Conservation (phyloP, 108 stramenopile genomes). For the Poteriospumella lacustris region DNA sequence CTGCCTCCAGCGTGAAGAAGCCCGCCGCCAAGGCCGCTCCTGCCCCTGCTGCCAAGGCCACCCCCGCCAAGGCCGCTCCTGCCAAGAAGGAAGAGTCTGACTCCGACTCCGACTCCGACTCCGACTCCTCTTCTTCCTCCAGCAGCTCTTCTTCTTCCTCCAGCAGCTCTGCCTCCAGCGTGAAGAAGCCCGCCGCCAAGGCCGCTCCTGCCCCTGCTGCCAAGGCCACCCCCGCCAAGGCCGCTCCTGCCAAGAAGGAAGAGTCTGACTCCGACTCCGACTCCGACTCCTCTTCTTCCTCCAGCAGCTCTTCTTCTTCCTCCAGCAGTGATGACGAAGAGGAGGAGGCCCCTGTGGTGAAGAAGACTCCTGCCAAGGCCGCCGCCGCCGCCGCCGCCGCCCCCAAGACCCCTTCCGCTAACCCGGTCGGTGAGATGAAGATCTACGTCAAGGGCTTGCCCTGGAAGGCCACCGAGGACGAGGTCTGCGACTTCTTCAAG, state of each 20-base stretch:
- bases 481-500: conserved; percentile 79
- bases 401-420: neutral
- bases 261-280: conserved; percentile 23
- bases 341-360: conserved; percentile 31
- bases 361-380: conserved; percentile 46
- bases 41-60: neutral
- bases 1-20: neutral
- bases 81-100: conserved; percentile 25
- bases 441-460: conserved; percentile 85
- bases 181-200: conserved; percentile 28
- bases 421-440: conserved; percentile 44
- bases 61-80: conserved; percentile 23
- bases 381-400: conserved; percentile 35
- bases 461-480: conserved; percentile 79
- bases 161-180: neutral
- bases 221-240: conserved; percentile 50
- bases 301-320: neutral
- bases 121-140: no score
- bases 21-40: conserved; percentile 9
- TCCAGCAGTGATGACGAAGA: conserved; percentile 34
- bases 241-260: conserved; percentile 58
- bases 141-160: no score
- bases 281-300: neutral
- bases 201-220: conserved; percentile 27
- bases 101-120: neutral